These are phyloP conservation scores for Shiraia bambusicola DNA, from an alignment of 2,329 filamentous ascomycete species.

Conservation along the genomic window DNA sequence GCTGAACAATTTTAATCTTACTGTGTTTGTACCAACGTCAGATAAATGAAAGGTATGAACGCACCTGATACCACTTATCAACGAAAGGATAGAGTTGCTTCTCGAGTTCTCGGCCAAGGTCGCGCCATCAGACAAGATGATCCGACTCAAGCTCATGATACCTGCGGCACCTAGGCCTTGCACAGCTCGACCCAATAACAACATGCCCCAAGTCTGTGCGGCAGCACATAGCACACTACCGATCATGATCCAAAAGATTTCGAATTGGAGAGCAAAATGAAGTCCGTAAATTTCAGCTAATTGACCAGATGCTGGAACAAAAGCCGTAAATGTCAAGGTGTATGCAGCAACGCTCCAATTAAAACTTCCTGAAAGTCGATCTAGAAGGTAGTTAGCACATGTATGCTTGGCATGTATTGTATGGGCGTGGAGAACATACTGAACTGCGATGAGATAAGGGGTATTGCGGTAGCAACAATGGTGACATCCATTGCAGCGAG, in stretches of 20 bases:
- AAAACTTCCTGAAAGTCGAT: constrained; percentile 56
- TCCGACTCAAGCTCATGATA: constrained; percentile 60
- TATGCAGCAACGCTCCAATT: constrained; percentile 69
- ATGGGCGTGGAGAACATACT: constrained; percentile 42
- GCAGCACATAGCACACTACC: constrained; percentile 64
- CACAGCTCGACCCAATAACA: constrained; percentile 64
- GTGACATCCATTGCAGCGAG: constrained; percentile 66
- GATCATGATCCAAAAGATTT: constrained; percentile 54
- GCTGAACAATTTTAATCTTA: constrained; percentile 22
- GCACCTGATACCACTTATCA: constrained; percentile 58
- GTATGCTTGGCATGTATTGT: neutral
- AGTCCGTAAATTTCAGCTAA: constrained; percentile 66
- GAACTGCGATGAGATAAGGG: constrained; percentile 66
- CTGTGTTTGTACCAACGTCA: neutral
- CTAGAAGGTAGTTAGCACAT: constrained; percentile 19
- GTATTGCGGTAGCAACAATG: constrained; percentile 62
- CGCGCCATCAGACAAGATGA: constrained; percentile 67
- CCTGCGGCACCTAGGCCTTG: constrained; percentile 65
- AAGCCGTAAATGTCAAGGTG: constrained; percentile 66
- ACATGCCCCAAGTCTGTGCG: constrained; percentile 59
- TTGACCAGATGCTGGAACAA: constrained; percentile 67
- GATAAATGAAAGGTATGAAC: neutral
- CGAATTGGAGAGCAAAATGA: constrained; percentile 58
- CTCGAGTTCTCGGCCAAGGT: constrained; percentile 70
- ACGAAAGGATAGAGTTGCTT: constrained; percentile 66